A percentile compares a stretch with the other conserved stretches of the same genome.
Evolutionary conservation across 257 asterid genomes (phyloP).

Genomic region (Gentiana dahurica): DNA sequence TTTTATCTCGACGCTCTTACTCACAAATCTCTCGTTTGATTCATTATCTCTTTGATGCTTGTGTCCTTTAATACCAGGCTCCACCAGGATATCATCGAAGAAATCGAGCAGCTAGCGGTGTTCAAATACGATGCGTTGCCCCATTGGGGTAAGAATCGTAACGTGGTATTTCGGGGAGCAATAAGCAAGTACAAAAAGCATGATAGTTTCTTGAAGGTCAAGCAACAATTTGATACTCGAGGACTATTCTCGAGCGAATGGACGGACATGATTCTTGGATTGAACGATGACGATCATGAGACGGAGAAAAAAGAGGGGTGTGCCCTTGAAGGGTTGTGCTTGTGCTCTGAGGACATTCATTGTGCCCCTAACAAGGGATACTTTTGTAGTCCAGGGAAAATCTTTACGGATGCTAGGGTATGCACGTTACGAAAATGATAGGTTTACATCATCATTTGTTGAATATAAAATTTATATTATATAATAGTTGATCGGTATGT

Average conservation of each 20-base stretch:
- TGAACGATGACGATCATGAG: conserved; percentile 23
- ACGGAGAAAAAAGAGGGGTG: conserved; percentile 29
- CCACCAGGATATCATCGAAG: conserved; percentile 40
- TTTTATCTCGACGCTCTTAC: too few species aligned
- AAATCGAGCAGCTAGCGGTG: conserved; percentile 49
- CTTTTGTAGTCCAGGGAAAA: conserved; percentile 38
- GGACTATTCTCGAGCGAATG: conserved; percentile 52
- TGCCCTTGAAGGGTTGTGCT: conserved; percentile 55
- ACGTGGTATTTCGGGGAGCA: conserved; percentile 44
- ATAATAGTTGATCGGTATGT: too few species aligned
- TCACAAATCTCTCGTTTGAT: too few species aligned
- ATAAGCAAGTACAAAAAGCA: conserved; percentile 29
- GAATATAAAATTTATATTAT: too few species aligned
- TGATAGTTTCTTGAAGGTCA: conserved; percentile 24
- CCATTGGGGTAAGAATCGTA: conserved; percentile 71
- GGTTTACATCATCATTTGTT: too few species aligned
- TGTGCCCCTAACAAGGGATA: conserved; percentile 50
- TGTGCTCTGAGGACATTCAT: conserved; percentile 46
- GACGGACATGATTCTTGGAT: conserved; percentile 50
- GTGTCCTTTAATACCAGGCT: conserved; percentile 20
- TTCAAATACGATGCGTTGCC: conserved; percentile 55
- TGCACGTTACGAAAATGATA: conserved; percentile 14
- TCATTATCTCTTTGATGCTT: too few species aligned
- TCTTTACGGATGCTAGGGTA: conserved; percentile 41
- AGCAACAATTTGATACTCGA: conserved; percentile 26